phyloP scores from a whole-genome alignment of 2,329 filamentous ascomycete species.

The Fusarium foetens region DNA sequence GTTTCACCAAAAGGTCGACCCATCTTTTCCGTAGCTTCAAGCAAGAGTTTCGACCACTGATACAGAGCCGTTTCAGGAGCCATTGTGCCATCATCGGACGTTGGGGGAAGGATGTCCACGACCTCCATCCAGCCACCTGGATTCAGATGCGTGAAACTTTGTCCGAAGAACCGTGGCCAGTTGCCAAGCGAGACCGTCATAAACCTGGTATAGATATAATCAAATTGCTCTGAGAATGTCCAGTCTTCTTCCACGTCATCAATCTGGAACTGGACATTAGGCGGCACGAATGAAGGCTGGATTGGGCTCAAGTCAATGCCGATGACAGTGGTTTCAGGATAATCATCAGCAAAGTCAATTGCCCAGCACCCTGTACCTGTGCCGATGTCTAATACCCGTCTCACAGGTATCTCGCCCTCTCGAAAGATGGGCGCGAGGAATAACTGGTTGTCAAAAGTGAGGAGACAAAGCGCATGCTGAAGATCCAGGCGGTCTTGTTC shows the following conservation, averaged over 20 bases:
- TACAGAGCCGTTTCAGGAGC: conserved; percentile 28
- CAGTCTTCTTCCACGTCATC: conserved; percentile 42
- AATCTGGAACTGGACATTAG: conserved; percentile 40
- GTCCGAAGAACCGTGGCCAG: conserved; percentile 35
- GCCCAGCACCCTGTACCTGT: conserved; percentile 44
- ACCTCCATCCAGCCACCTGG: conserved; percentile 42
- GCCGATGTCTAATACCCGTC: conserved; percentile 40
- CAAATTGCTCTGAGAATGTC: conserved; percentile 36
- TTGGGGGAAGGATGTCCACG: conserved; percentile 25
- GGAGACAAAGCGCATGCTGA: conserved; percentile 35
- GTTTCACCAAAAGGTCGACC: conserved; percentile 44
- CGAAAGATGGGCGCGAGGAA: conserved; percentile 26
- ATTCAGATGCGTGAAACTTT: conserved; percentile 29
- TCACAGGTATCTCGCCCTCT: background rate
- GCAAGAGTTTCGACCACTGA: conserved; percentile 39
- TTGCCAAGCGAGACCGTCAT: conserved; percentile 35
- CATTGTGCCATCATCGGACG: conserved; percentile 13
- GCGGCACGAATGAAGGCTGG: conserved; percentile 34
- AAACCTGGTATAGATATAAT: conserved; percentile 39
- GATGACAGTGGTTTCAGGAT: conserved; percentile 21
- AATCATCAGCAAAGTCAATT: conserved; percentile 40
- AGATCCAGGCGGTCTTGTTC: conserved; percentile 36
- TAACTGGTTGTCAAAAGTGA: conserved; percentile 43
- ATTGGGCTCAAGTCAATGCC: conserved; percentile 38
- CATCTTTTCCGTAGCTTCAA: conserved; percentile 40